These are phyloP conservation scores for Cordyceps cateniannulata DNA, from an alignment of 2,329 filamentous ascomycete species.

Conservation along the genomic window DNA sequence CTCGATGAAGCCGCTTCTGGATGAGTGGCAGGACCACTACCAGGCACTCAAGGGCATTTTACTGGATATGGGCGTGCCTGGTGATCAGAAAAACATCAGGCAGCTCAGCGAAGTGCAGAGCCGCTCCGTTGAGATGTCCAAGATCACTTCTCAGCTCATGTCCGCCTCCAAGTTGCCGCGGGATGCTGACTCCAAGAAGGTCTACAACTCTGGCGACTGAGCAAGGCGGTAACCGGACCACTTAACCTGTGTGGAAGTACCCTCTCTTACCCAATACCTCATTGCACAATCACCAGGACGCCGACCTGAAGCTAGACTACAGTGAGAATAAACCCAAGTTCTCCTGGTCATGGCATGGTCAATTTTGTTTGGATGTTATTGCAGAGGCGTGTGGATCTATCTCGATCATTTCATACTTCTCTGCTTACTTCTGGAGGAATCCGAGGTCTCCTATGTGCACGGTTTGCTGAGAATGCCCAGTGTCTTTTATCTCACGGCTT, in stretches of 20 bases:
- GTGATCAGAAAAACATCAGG: slow-evolving; percentile 46
- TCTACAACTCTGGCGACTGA: slow-evolving; percentile 9
- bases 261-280: neutral
- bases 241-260: neutral
- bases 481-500: slow-evolving; percentile 10
- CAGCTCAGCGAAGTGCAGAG: slow-evolving; percentile 46
- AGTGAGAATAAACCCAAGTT: neutral
- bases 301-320: slow-evolving; percentile 7
- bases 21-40: slow-evolving; percentile 57
- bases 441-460: slow-evolving; percentile 13
- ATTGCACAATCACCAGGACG: slow-evolving; percentile 6
- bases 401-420: neutral
- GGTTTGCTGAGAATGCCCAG: slow-evolving; percentile 10
- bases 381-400: neutral
- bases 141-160: slow-evolving; percentile 29
- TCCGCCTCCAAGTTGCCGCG: neutral
- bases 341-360: slow-evolving; percentile 6
- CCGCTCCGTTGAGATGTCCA: slow-evolving; percentile 45
- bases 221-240: neutral
- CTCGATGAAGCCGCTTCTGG: slow-evolving; percentile 35
- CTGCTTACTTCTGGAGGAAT: slow-evolving; percentile 11
- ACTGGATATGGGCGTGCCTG: slow-evolving; percentile 40
- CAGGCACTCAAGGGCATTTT: slow-evolving; percentile 56
- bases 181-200: neutral
- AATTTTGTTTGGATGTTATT: slow-evolving; percentile 2